Percentiles rank a stretch among this genome's conserved stretches.
These are phyloP conservation scores for Fusarium brachygibbosum DNA, from an alignment of 2,329 filamentous ascomycete genomes.

Conservation along the genomic window DNA sequence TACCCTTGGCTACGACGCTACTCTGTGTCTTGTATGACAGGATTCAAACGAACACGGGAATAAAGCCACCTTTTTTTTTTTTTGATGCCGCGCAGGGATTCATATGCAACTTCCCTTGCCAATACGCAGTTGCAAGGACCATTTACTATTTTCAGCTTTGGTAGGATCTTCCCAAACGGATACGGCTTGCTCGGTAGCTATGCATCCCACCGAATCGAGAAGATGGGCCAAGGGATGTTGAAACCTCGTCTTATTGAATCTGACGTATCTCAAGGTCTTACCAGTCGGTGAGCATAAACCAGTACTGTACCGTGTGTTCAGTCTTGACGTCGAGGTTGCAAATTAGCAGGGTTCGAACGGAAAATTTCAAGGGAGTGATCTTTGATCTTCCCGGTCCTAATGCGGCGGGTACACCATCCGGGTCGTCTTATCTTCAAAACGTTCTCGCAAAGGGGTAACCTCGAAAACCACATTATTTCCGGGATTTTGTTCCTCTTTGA, in stretches of 20 bases:
- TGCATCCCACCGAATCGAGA: constrained; percentile 25
- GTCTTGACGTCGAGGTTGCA: constrained; percentile 16
- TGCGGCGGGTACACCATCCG: constrained; percentile 30
- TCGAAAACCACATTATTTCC: constrained; percentile 24
- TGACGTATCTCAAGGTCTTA: constrained; percentile 27
- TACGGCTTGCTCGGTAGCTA: constrained; percentile 24
- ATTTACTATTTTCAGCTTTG: constrained; percentile 33
- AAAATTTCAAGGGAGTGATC: constrained; percentile 9
- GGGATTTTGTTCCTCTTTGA: constrained; percentile 9
- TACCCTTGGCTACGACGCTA: background rate
- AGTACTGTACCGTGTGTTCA: background rate
- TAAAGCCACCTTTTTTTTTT: background rate
- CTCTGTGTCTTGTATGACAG: background rate
- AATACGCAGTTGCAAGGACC: constrained; percentile 17
- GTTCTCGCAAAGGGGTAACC: constrained; percentile 7
- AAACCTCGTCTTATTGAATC: constrained; percentile 13
- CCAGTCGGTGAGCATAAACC: constrained; percentile 11
- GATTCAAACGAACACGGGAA: constrained; percentile 12
- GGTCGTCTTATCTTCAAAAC: constrained; percentile 20
- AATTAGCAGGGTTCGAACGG: constrained; percentile 25
- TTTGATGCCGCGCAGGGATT: constrained; percentile 15
- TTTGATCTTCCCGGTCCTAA: constrained; percentile 8
- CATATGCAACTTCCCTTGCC: constrained; percentile 11
- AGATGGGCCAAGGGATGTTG: constrained; percentile 3
- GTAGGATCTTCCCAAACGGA: constrained; percentile 11